Conservation (phyloP, 257 asterid genomes). For the Phtheirospermum japonicum region DNA sequence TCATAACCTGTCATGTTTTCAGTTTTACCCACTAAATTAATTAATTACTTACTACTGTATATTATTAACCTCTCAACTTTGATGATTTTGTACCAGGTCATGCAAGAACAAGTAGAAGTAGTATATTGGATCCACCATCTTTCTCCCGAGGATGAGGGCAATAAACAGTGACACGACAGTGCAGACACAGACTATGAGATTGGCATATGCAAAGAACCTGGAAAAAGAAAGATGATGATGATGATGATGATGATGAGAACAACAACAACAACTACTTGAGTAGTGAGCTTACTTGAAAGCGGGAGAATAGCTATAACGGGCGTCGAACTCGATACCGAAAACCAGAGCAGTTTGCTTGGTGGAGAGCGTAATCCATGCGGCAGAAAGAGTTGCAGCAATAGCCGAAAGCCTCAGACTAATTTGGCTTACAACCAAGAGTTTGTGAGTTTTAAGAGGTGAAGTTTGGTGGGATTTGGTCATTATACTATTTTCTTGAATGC, state of each 20-base stretch:
- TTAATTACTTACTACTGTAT: not conserved
- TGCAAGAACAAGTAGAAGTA: conserved; percentile 57
- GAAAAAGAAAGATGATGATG: not conserved
- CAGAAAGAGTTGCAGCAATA: conserved; percentile 42
- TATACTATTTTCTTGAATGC: too few species aligned
- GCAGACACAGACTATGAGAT: conserved; percentile 43
- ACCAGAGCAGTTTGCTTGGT: conserved; percentile 43
- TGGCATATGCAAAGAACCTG: conserved; percentile 63
- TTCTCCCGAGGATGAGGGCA: conserved; percentile 31
- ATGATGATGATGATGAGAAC: too few species aligned
- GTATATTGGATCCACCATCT: conserved; percentile 25
- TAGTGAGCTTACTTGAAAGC: conserved; percentile 46
- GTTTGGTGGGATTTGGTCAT: conserved; percentile 29
- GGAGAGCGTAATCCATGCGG: conserved; percentile 49
- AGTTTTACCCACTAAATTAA: not conserved
- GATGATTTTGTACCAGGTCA: conserved; percentile 82
- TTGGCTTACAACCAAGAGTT: conserved; percentile 32
- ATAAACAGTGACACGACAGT: conserved; percentile 38
- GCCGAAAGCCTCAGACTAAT: conserved; percentile 40
- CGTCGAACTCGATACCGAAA: conserved; percentile 42
- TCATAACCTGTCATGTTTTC: conserved; percentile 41
- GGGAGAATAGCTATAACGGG: conserved; percentile 56
- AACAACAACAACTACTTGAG: too few species aligned
- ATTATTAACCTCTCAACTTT: too few species aligned
- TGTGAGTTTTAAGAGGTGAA: conserved; percentile 35